Base-by-base conservation (phyloP, 306 rosid species). In the Vicia faba region DNA sequence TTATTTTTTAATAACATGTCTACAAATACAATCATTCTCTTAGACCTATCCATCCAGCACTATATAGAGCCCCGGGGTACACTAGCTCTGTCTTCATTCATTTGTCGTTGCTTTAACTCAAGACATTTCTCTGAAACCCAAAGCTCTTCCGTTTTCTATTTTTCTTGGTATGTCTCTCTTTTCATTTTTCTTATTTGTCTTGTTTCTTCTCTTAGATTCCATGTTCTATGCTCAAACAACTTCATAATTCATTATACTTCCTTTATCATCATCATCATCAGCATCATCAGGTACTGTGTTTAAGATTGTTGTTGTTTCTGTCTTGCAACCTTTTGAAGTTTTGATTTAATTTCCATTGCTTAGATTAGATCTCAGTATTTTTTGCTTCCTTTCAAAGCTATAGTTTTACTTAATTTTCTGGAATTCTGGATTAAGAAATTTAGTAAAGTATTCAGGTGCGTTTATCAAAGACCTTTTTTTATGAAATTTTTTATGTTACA, bases 351-450 rank as follows among this genome's bases (percentile, higher is more conserved):
- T 57, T 74, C 19, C 53, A 45, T 14, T 61, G 72, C 33, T 26
- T 75, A 40, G 82, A 79, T 83, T 75, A 38, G 83, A 80, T 83
- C 84, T 70, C 41, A 33, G 51, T 50, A 2, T 20, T 68, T 68
- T 79, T 38, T 50, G 43, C n/a, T 71, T 54, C 53, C 66, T 63
- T 68, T 20, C 25, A 31, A 58, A 58, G 8, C 13, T 20, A 33
- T 33, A 25, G 5, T 33, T 14, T 58, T 7, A 9, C 3, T 14
- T n/a, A 8, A 38, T 56, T 58, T 33, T 58, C n/a, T 58, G 10
- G 44, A 29, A 4, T 16, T 4, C 20, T 63, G 36, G 35, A 14
- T 7, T 55, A 26, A 5, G 19, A 26, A 26, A 55, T 55, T 16
- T 12, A 26, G 12, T 55, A 36, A 26, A 51, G 31, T 51, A 51